Evolutionary conservation across 2,329 filamentous ascomycete species (phyloP).

Genomic region (Cordyceps cicadae): DNA sequence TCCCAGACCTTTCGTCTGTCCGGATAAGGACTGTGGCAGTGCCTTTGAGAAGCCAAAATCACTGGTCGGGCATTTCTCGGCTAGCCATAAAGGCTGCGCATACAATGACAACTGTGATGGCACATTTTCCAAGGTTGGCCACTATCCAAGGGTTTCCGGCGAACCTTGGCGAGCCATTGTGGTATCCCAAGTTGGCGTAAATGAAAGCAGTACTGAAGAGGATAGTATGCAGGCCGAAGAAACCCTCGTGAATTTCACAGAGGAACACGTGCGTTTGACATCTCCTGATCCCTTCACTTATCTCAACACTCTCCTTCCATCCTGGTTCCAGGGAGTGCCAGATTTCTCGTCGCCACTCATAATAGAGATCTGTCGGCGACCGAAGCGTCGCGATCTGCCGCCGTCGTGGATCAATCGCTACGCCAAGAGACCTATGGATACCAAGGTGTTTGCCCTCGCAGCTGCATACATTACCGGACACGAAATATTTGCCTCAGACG

Average conservation of each 20-base stretch:
- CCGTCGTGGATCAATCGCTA: constrained; percentile 20
- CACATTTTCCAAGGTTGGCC: constrained; percentile 20
- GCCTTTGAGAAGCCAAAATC: constrained; percentile 11
- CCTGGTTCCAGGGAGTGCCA: background rate
- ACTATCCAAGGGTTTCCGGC: constrained; percentile 4
- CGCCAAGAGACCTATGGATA: constrained; percentile 14
- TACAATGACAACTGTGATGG: constrained; percentile 29
- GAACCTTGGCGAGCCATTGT: constrained; percentile 15
- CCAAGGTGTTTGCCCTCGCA: constrained; percentile 21
- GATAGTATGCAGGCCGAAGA: no score
- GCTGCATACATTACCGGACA: constrained; percentile 26
- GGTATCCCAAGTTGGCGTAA: constrained; percentile 17
- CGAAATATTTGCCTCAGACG: constrained; percentile 16
- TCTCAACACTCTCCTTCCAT: background rate
- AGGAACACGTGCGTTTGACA: background rate
- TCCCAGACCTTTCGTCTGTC: constrained; percentile 20
- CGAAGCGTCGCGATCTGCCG: constrained; percentile 20
- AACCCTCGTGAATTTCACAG: background rate
- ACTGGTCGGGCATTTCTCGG: constrained; percentile 14
- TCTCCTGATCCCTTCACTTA: constrained; percentile 2
- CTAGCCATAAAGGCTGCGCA: constrained; percentile 13
- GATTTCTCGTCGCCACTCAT: background rate
- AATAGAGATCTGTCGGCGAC: constrained; percentile 16
- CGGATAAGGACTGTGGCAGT: constrained; percentile 20
- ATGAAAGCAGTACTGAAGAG: background rate